These are phyloP conservation scores for Alternaria postmessia DNA, from an alignment of 2,329 filamentous ascomycete species.

Conservation along the genomic window DNA sequence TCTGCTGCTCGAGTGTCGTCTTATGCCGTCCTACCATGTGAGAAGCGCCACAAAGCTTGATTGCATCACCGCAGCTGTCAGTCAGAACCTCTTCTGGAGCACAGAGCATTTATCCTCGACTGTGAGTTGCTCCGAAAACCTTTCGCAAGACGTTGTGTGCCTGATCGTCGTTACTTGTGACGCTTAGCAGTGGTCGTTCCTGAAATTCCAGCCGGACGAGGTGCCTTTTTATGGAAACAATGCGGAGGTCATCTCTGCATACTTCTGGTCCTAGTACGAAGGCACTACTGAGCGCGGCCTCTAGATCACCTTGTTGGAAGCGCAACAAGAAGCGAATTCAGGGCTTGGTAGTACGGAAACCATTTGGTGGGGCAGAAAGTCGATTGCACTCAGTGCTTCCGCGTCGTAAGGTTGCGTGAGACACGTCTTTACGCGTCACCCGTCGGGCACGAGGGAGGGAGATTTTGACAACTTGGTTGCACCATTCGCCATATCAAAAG, in stretches of 20 bases:
- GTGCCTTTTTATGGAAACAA: constrained; percentile 12
- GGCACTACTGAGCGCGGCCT: not conserved
- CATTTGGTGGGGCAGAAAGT: not conserved
- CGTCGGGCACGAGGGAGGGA: constrained; percentile 17
- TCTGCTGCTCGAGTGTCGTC: constrained; percentile 11
- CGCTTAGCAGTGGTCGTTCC: constrained; percentile 16
- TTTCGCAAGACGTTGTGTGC: constrained; percentile 11
- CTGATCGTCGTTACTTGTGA: constrained; percentile 19
- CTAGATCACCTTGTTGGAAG: constrained; percentile 1
- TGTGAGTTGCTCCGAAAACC: not conserved
- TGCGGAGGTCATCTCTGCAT: constrained; percentile 10
- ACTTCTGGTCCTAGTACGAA: not conserved
- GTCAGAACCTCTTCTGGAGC: constrained; percentile 20
- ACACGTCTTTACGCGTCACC: constrained; percentile 13
- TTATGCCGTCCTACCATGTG: constrained; percentile 20
- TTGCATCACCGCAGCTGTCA: constrained; percentile 33
- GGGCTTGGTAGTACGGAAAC: not conserved
- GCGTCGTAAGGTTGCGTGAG: constrained; percentile 5
- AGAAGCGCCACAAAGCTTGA: constrained; percentile 50
- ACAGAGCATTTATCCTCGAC: not conserved
- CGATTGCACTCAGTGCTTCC: constrained; percentile 7
- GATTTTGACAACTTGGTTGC: constrained; percentile 39
- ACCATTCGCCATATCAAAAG: constrained; percentile 18
- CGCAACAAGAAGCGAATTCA: not conserved
- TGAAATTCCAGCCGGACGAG: constrained; percentile 14